Evolutionary conservation across 2,329 filamentous ascomycete species (phyloP), one percentile per base, ranked within the genome.

Genomic region (Sporothrix mexicana): DNA sequence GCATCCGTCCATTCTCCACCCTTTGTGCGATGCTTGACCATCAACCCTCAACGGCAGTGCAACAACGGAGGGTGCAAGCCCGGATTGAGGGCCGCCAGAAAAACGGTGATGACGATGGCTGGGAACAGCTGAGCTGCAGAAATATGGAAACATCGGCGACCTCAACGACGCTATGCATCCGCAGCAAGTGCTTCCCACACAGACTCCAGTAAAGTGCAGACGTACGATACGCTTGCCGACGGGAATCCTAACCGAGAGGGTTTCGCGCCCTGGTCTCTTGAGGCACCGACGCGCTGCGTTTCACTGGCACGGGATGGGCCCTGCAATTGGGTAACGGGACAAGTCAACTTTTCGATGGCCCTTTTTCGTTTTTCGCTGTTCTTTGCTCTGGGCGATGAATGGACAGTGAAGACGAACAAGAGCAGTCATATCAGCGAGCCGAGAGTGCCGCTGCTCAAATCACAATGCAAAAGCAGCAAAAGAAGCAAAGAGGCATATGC

Each of bases 241-340:
- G 30, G 36, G 30, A 68, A 45, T 41, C 55, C 43, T 53, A 71
- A 25, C 69, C 57, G 69, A 71, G 69, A 71, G 69, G 69, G 69
- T 61, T 70, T 17, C 68, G 20, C 36, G 51, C 68, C 68, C 41
- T 17, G 68, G 67, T 15, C 20, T 53, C 15, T 30, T 20, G 51
- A 9, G 23, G 20, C n/a, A 9, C n/a, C 3, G 51, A 20, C 25
- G 68, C 15, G 12, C 17, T 61, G 36, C 17, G 69, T 64, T 70
- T 64, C 69, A 70, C 69, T 36, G 30, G 55, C 51, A 43, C 57
- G 55, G 69, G 43, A 61, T 20, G 25, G 55, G 23, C 69, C 45
- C 62, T 59, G 17, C 45, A n/a, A 70, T 43, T 62, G 69, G 45
- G 41, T 30, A 70, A 62, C 45, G 36, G 45, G 64, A 61, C 57